Percentiles rank a stretch among this genome's conserved stretches.
Evolutionary conservation across 176 grass and related monocot species (phyloP).

Genomic region (Poa pratensis): DNA sequence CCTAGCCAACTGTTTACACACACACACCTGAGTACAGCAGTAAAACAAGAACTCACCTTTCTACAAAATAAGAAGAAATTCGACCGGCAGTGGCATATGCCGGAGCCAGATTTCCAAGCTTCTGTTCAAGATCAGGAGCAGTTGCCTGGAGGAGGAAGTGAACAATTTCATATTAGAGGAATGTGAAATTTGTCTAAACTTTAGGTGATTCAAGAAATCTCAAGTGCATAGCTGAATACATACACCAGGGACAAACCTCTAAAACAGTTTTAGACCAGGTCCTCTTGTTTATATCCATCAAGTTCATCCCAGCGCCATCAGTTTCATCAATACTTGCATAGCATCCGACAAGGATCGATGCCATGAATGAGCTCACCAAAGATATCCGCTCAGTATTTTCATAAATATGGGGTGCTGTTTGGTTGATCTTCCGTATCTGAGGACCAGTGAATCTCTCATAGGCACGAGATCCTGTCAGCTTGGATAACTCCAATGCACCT

Average conservation of each 20-base stretch:
- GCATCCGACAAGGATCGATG: constrained; percentile 75
- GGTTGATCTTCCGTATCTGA: constrained; percentile 85
- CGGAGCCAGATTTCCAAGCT: constrained; percentile 79
- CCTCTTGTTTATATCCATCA: constrained; percentile 93
- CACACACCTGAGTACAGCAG: not conserved
- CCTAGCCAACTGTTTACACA: not conserved
- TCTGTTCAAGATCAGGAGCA: constrained; percentile 76
- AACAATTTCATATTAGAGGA: constrained; percentile 10
- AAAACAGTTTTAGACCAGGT: constrained; percentile 78
- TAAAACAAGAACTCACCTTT: constrained; percentile 54
- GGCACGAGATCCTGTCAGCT: constrained; percentile 86
- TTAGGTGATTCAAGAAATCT: constrained; percentile 3
- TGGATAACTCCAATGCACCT: constrained; percentile 82
- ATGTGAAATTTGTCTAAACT: not conserved
- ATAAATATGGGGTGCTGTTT: constrained; percentile 59
- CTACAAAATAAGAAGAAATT: constrained; percentile 88
- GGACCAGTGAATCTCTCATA: constrained; percentile 92
- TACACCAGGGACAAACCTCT: constrained; percentile 58
- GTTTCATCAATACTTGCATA: constrained; percentile 98
- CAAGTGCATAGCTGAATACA: constrained; percentile 28
- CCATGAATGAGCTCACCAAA: constrained; percentile 96
- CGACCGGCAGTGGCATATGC: constrained; percentile 72
- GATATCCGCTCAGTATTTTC: constrained; percentile 86
- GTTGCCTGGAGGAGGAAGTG: constrained; percentile 67
- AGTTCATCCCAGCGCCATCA: constrained; percentile 97